A percentile compares a stretch with the other conserved stretches of the same genome.
phyloP scores from a whole-genome alignment of 805 yeast species.

The Nakazawaea anatomiae region DNA sequence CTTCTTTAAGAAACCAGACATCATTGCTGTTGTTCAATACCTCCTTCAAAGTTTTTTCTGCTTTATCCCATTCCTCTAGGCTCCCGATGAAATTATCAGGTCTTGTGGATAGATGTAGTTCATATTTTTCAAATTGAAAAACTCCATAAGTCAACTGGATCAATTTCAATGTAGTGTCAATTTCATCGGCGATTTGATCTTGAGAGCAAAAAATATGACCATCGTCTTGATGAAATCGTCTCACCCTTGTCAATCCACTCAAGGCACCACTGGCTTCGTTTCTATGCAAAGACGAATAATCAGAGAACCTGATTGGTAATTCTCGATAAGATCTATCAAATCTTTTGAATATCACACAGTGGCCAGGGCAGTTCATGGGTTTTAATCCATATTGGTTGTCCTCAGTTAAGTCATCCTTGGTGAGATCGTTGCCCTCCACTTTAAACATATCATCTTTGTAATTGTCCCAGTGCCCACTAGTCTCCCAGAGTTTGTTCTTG shows the following conservation, averaged over 20 bases:
- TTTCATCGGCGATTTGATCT: constrained; percentile 72
- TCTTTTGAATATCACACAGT: constrained; percentile 74
- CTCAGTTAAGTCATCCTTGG: constrained; percentile 16
- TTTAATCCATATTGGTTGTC: constrained; percentile 63
- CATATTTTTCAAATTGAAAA: constrained; percentile 55
- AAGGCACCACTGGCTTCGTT: constrained; percentile 95
- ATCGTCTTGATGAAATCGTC: constrained; percentile 96
- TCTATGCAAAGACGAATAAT: constrained; percentile 87
- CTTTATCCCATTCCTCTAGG: constrained; percentile 70
- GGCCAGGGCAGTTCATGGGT: constrained; percentile 97
- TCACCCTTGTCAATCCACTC: constrained; percentile 85
- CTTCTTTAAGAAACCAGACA: constrained; percentile 69
- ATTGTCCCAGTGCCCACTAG: constrained; percentile 94
- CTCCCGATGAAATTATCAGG: constrained; percentile 79
- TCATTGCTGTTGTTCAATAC: constrained; percentile 48
- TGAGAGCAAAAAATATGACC: constrained; percentile 91
- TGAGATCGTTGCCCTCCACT: constrained; percentile 55
- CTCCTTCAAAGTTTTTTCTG: constrained; percentile 59
- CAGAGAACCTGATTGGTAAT: constrained; percentile 78
- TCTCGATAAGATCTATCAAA: constrained; percentile 81
- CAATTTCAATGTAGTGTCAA: constrained; percentile 62
- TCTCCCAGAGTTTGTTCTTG: constrained; percentile 79
- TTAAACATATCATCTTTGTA: constrained; percentile 92
- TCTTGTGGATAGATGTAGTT: constrained; percentile 75
- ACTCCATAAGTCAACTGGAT: constrained; percentile 69